Conservation (phyloP, 331 rosid species). For the Telfairia occidentalis region DNA sequence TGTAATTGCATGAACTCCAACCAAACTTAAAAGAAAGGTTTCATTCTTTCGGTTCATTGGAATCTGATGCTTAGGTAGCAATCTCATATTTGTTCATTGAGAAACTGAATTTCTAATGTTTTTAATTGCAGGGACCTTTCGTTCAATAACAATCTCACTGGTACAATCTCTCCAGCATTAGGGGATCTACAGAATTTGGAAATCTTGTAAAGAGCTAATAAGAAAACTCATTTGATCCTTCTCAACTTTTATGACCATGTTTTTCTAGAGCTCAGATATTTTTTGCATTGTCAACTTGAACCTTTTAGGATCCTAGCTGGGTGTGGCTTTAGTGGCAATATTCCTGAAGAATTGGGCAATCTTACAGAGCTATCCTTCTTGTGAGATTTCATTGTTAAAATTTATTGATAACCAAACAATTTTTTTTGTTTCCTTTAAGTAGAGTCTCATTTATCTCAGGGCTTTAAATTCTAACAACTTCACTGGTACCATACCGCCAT, state of each 20-base stretch:
- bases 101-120: conserved; percentile 7
- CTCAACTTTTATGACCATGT: background rate
- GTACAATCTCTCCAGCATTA: conserved; percentile 43
- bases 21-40: background rate
- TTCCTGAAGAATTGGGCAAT: conserved; percentile 72
- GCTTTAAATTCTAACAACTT: conserved; percentile 44
- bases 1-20: background rate
- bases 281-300: background rate
- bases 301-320: conserved; percentile 74
- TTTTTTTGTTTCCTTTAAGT: background rate
- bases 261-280: background rate
- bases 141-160: conserved; percentile 48
- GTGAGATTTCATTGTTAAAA: conserved; percentile 31
- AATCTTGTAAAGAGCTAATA: conserved; percentile 47
- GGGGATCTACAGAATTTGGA: conserved; percentile 46
- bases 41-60: background rate
- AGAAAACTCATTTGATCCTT: conserved; percentile 1
- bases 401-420: background rate
- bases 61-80: conserved; percentile 14
- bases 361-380: conserved; percentile 56
- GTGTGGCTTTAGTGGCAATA: conserved; percentile 67
- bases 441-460: conserved; percentile 12
- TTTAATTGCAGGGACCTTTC: conserved; percentile 67
- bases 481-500: conserved; percentile 42
- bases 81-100: background rate